phyloP scores from a whole-genome alignment of 108 stramenopile species.

The Skeletonema potamos region DNA sequence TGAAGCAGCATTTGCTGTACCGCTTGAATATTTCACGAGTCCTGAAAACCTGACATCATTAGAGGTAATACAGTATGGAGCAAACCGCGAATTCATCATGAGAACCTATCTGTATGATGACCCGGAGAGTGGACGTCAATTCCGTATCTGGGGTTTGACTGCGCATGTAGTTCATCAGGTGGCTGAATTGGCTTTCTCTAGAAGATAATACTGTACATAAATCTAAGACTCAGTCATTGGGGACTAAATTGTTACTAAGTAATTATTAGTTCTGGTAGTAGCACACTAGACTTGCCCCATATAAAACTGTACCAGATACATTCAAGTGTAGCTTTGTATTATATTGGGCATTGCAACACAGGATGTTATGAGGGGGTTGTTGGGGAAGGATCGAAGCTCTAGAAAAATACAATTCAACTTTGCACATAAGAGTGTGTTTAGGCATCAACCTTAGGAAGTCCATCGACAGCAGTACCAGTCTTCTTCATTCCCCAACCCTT shows the following conservation, averaged over 20 bases:
- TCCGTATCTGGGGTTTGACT: conserved; percentile 71
- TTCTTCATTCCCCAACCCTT: conserved; percentile 95
- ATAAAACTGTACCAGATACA: background rate
- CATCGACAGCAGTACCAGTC: conserved; percentile 76
- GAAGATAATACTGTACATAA: background rate
- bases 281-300: background rate
- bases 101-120: conserved; percentile 52
- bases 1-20: conserved; percentile 66
- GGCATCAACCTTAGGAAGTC: conserved; percentile 66
- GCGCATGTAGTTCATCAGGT: conserved; percentile 61
- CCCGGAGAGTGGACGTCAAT: conserved; percentile 11
- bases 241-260: background rate
- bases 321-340: background rate
- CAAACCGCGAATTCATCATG: conserved; percentile 42
- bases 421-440: conserved; percentile 19
- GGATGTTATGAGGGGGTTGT: background rate
- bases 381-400: background rate
- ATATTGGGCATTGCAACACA: background rate
- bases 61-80: conserved; percentile 32
- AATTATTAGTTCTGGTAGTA: background rate
- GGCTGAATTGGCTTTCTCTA: conserved; percentile 36
- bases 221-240: background rate
- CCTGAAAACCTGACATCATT: conserved; percentile 22
- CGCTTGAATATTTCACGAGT: conserved; percentile 48
- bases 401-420: conserved; percentile 4